phyloP scores from a whole-genome alignment of 1,284 basidiomycete species.

The Peniophora sp. region DNA sequence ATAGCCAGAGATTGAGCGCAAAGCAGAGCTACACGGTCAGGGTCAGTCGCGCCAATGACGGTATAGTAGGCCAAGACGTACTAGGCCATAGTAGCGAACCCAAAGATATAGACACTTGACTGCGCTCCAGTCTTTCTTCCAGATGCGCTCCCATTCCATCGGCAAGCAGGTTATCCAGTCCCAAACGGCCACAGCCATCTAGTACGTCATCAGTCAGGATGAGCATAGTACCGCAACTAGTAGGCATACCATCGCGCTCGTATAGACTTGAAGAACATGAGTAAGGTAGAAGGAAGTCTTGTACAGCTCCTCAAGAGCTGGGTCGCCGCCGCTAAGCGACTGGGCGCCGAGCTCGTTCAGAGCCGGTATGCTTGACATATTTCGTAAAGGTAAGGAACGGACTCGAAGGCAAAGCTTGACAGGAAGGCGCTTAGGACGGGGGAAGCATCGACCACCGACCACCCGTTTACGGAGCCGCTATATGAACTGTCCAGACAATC shows the following conservation, averaged over 20 bases:
- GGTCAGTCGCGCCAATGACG: no score
- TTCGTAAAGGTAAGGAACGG: no score
- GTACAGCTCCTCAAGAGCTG: conserved; percentile 18
- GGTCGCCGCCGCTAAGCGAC: not conserved
- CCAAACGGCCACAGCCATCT: not conserved
- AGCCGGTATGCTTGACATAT: not conserved
- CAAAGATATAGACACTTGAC: conserved; percentile 10
- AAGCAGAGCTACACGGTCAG: conserved; percentile 1
- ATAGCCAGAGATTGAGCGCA: conserved; percentile 9
- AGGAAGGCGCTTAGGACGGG: no score
- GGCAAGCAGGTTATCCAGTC: not conserved
- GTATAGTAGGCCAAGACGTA: not conserved
- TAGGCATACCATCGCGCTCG: conserved; percentile 7
- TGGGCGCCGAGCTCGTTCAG: not conserved
- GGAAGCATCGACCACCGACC: no score
- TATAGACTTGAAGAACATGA: conserved; percentile 11
- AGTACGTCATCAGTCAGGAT: not conserved
- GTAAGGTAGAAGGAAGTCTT: conserved; percentile 6
- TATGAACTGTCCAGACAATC: no score
- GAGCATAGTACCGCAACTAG: not conserved
- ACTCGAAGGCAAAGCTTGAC: no score
- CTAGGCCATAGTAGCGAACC: conserved; percentile 9
- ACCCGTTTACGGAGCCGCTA: no score
- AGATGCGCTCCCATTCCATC: conserved; percentile 10
- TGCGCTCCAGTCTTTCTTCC: conserved; percentile 8